Evolutionary conservation across 371 early-diverging fungal species (phyloP), one percentile per base, ranked within the genome.

Genomic region (Thermomucor indicae-seudaticae): DNA sequence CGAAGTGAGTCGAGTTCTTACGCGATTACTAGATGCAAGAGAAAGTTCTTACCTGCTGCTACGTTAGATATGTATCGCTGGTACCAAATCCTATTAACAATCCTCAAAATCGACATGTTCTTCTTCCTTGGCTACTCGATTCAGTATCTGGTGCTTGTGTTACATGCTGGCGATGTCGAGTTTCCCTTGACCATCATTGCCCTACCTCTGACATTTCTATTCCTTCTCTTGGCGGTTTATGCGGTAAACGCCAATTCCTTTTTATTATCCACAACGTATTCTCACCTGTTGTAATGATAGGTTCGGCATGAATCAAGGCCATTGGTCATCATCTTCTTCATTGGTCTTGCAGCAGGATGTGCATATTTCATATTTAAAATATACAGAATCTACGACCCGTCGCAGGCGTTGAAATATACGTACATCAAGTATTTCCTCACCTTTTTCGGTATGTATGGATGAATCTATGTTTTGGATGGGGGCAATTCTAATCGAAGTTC

Each of bases 311-410:
- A 76, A 55, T 70, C 71, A 3, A 59, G 64, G 37, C 58, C 57
- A 37, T 31, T 87, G 41, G 85, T 92, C 70, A 51, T 64, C 17
- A 42, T 75, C 5, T 92, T 93, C 55, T 74, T 93, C 40, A 32
- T 80, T 12, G 80, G 91, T 3, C 67, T 90, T 34, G 60, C 85
- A 5, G 75, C 80, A 16, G 89, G 83, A 7, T 71, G 85, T 4
- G 87, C 81, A 12, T 96, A 96, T 60, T 93, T 93, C 67, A 65
- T 83, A 27, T 93, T 88, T 79, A 94, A 94, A 59, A 68, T 93
- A 12, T 75, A 81, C 41, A 75, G 94, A 11, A 92, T 94, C 53
- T 91, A 83, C 37, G 68, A 78, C n/a, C 76, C 80, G 2, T 51
- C 67, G 39, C 84, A 89, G 49, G 62, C 44, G 25, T 49, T 54